Conservation (phyloP, 805 yeast species). For the Suhomyces emberorum region DNA sequence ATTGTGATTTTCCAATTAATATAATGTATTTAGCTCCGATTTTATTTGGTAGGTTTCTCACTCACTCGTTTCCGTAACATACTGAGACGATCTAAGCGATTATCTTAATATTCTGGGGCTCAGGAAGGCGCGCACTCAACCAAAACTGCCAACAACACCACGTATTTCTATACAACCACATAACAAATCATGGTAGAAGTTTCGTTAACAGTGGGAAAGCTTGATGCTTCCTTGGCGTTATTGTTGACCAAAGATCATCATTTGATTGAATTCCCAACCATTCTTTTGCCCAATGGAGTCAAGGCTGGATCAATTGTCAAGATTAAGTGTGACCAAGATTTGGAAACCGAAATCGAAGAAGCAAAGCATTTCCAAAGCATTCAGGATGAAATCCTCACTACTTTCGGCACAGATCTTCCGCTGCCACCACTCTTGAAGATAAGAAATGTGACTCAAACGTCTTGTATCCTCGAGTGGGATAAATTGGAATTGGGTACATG, state of each 20-base stretch:
- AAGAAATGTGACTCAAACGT: slow-evolving; percentile 86
- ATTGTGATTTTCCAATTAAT: too few species aligned
- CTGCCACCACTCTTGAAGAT: slow-evolving; percentile 62
- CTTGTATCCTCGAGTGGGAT: slow-evolving; percentile 95
- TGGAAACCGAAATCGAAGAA: slow-evolving; percentile 61
- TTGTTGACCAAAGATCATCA: slow-evolving; percentile 90
- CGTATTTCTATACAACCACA: too few species aligned
- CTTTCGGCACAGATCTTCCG: slow-evolving; percentile 75
- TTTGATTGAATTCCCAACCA: slow-evolving; percentile 94
- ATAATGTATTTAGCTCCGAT: too few species aligned
- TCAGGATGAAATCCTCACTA: slow-evolving; percentile 69
- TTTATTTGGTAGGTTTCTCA: too few species aligned
- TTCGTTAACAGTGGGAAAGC: slow-evolving; percentile 88
- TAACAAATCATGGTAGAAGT: slow-evolving; percentile 70
- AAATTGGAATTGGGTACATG: slow-evolving; percentile 80
- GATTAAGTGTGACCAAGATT: slow-evolving; percentile 77
- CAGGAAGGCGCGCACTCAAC: too few species aligned
- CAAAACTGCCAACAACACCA: too few species aligned
- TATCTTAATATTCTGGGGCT: too few species aligned
- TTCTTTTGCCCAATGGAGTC: slow-evolving; percentile 84
- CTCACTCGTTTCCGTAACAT: too few species aligned
- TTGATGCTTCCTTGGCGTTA: slow-evolving; percentile 92
- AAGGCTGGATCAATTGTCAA: slow-evolving; percentile 89
- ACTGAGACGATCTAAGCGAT: too few species aligned
- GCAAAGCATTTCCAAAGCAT: slow-evolving; percentile 53